phyloP scores from a whole-genome alignment of 345 rosid species.

The Carallia pectinifolia region DNA sequence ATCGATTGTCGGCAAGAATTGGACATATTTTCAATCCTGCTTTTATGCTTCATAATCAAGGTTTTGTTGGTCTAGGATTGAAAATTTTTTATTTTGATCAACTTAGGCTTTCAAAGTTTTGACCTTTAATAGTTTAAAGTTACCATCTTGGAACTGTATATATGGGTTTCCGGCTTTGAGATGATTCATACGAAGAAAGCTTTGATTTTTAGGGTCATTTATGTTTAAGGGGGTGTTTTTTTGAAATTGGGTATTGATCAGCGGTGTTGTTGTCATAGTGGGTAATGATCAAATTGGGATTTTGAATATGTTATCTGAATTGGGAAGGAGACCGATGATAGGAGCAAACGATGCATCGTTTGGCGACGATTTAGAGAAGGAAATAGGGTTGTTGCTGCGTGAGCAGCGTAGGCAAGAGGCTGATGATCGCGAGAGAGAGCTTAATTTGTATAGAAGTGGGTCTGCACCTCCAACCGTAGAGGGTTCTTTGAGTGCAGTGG shows the following conservation, averaged over 20 bases:
- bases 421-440: conserved; percentile 60
- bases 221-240: conserved; percentile 21
- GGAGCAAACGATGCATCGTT: conserved; percentile 63
- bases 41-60: conserved; percentile 11
- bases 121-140: conserved; percentile 31
- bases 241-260: conserved; percentile 24
- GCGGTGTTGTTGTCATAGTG: conserved; percentile 17
- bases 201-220: conserved; percentile 25
- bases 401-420: conserved; percentile 55
- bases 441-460: conserved; percentile 67
- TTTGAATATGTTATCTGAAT: conserved; percentile 58
- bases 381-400: conserved; percentile 54
- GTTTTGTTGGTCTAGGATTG: conserved; percentile 23
- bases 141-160: conserved; percentile 31
- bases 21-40: conserved; percentile 9
- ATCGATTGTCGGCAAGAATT: background rate
- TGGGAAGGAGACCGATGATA: conserved; percentile 59
- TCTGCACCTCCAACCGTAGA: conserved; percentile 81
- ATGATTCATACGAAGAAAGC: conserved; percentile 18
- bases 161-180: conserved; percentile 14
- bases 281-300: conserved; percentile 33
- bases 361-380: conserved; percentile 76
- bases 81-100: background rate
- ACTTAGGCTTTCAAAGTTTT: conserved; percentile 33
- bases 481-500: conserved; percentile 61